Percentiles rank a stretch among this genome's conserved stretches.
These are phyloP conservation scores for Marasmius fiardii DNA, from an alignment of 1,284 basidiomycete genomes.

Conservation along the genomic window DNA sequence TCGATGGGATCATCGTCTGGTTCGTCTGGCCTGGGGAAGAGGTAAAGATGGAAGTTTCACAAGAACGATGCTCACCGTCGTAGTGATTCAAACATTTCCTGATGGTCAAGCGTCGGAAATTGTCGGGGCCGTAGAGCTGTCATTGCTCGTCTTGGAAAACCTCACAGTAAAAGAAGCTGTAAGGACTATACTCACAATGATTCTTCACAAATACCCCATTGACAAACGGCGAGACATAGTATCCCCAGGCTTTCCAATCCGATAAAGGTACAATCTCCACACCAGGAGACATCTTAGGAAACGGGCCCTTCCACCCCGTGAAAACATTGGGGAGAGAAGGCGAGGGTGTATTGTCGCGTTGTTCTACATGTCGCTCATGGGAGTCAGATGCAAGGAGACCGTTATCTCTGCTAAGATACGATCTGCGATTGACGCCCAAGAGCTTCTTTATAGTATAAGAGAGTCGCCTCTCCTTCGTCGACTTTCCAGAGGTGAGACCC, in stretches of 20 bases:
- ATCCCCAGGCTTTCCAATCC: slow-evolving; percentile 45
- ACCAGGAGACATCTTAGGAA: neutral
- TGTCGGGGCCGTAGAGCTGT: slow-evolving; percentile 17
- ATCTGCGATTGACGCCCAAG: too few relatives aligned
- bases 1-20: slow-evolving; percentile 14
- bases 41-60: slow-evolving; percentile 10
- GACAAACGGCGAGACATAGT: slow-evolving; percentile 37
- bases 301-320: neutral
- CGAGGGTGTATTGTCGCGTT: neutral
- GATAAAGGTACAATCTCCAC: slow-evolving; percentile 22
- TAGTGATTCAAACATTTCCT: slow-evolving; percentile 33
- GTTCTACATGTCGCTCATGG: neutral
- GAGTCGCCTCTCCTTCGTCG: too few relatives aligned
- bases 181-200: slow-evolving; percentile 28
- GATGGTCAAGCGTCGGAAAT: slow-evolving; percentile 22
- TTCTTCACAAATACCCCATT: slow-evolving; percentile 32
- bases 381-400: neutral
- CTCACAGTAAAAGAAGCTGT: neutral
- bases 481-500: too few relatives aligned
- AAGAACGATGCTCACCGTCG: slow-evolving; percentile 10
- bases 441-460: too few relatives aligned
- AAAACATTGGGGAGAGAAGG: neutral
- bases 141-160: neutral
- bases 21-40: slow-evolving; percentile 21
- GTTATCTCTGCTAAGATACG: too few relatives aligned